phyloP scores from a whole-genome alignment of 176 grass and related monocot species.

The Carex parvula region DNA sequence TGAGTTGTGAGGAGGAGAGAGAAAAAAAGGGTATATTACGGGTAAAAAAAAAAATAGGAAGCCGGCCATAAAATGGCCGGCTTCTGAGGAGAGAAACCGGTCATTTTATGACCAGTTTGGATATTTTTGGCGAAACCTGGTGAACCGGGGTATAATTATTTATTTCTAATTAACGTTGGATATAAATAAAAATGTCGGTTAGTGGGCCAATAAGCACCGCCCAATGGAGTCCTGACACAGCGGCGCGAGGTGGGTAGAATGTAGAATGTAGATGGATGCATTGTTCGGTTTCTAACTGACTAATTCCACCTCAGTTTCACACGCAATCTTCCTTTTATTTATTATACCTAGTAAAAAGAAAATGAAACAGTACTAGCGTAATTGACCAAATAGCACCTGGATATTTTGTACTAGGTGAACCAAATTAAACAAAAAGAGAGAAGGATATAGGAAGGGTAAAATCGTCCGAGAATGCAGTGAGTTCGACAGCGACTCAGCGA shows the following conservation, averaged over 20 bases:
- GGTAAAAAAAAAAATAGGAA: too few species aligned
- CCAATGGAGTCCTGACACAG: background rate
- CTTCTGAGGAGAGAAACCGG: too few species aligned
- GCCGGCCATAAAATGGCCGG: too few species aligned
- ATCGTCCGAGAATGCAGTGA: background rate
- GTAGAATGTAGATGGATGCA: too few species aligned
- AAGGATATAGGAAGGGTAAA: background rate
- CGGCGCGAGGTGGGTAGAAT: background rate
- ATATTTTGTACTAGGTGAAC: background rate
- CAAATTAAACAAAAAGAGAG: too few species aligned
- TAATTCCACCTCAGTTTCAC: constrained; percentile 1
- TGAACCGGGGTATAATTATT: too few species aligned
- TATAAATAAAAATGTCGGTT: too few species aligned
- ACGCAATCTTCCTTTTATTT: background rate
- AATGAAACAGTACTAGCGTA: background rate
- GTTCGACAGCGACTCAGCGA: background rate
- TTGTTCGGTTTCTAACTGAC: constrained; percentile 2
- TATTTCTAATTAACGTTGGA: too few species aligned
- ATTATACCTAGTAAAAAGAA: background rate
- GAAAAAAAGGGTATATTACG: too few species aligned
- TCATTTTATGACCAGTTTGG: too few species aligned
- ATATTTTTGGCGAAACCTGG: too few species aligned
- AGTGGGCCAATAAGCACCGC: background rate
- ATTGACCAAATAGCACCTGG: background rate
- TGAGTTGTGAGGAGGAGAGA: too few species aligned